Evolutionary conservation across 106 monocot genomes (phyloP), one percentile per base, ranked within the genome.

Genomic region (Narthecium ossifragum): DNA sequence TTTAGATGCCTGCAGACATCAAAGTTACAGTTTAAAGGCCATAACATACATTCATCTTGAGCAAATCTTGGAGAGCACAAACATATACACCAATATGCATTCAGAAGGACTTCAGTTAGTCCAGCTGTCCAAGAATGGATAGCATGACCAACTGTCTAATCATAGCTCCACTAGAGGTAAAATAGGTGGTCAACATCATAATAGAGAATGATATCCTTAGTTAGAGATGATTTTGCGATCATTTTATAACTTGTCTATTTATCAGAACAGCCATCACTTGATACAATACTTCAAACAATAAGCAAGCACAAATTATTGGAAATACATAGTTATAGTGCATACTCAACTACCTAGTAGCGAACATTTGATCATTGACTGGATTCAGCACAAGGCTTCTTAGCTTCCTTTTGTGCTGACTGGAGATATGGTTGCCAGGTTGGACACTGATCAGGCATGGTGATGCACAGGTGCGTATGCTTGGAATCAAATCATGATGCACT

Each of bases 361-460:
- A 72, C 17, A 85, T 61, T 26, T 65, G 63, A 54, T 90, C 81
- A 57, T 90, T 63, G 24, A 60, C 47, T 6, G 81, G 81, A 58
- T 70, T 76, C 7, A 79, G 52, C 18, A 62, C 90, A 56, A 90
- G 85, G 59, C 81, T 54, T 49, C 85, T 72, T 65, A 85, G 39
- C 56, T 90, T 90, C 68, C 90, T 76, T 53, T 81, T 90, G 53
- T 90, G 90, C 57, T 90, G 78, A 51, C 90, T 90, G 1, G 70
- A 50, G 17, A 82, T 51, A 9, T 70, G 46, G 8, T 24, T 70
- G 45, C 78, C 64, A 7, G 59, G 10, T 31, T 70, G 62, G 53
- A 90, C 75, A 24, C 34, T 18, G 27, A 85, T 62, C 15, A 26
- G 21, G 12, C 14, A 20, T 5, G 90, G 67, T 26, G 73, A 72